Conservation (phyloP, 106 monocot species). For the Hemerocallis citrina region DNA sequence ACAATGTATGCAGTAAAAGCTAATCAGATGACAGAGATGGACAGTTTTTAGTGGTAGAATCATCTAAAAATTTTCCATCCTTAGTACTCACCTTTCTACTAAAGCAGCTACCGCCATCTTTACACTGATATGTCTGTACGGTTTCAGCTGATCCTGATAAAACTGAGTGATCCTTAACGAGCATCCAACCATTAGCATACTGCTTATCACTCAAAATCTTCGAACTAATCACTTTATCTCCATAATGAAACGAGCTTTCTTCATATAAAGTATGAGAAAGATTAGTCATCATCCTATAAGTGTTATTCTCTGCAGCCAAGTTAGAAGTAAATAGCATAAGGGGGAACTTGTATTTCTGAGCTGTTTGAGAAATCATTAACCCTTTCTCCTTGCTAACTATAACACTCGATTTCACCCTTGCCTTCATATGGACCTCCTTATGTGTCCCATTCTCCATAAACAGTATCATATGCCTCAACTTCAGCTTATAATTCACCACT, state of each 20-base stretch:
- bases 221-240: conserved; percentile 1
- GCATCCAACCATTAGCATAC: conserved; percentile 52
- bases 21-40: neutral
- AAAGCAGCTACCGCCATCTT: conserved; percentile 14
- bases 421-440: conserved; percentile 37
- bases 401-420: conserved; percentile 15
- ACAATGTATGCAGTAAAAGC: conserved; percentile 1
- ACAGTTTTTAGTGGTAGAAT: neutral
- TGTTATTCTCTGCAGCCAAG: conserved; percentile 23
- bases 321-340: conserved; percentile 22
- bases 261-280: conserved; percentile 38
- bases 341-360: conserved; percentile 32
- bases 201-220: conserved; percentile 27
- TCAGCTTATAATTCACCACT: conserved; percentile 30
- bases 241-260: conserved; percentile 3
- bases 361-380: neutral
- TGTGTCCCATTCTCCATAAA: conserved; percentile 31
- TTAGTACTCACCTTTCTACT: conserved; percentile 20
- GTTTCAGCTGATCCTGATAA: conserved; percentile 37
- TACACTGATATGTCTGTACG: conserved; percentile 25
- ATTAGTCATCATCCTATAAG: conserved; percentile 27
- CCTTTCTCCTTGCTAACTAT: conserved; percentile 5
- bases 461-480: conserved; percentile 27
- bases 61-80: conserved; percentile 22
- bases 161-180: conserved; percentile 50